These are phyloP conservation scores for Clavulina sp. DNA, from an alignment of 768 basidiomycete species.

Conservation along the genomic window DNA sequence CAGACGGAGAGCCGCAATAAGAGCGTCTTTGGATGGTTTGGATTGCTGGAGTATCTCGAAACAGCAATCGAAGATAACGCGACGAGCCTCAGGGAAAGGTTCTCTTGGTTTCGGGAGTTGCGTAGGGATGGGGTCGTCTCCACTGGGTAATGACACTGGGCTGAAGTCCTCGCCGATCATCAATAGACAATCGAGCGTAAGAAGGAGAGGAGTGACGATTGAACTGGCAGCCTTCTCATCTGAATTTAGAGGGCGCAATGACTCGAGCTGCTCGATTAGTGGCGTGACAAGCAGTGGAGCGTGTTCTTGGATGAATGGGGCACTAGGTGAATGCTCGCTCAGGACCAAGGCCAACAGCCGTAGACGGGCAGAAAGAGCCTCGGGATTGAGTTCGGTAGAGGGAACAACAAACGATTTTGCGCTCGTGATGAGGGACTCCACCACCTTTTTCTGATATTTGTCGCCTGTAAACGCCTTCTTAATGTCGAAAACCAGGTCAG, in stretches of 20 bases:
- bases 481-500: slow-evolving; percentile 78
- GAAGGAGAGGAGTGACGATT: slow-evolving; percentile 52
- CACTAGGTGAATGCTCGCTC: slow-evolving; percentile 49
- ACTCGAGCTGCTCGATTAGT: slow-evolving; percentile 24
- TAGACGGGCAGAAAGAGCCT: slow-evolving; percentile 62
- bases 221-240: slow-evolving; percentile 25
- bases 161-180: slow-evolving; percentile 58
- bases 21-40: slow-evolving; percentile 57
- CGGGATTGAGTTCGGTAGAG: slow-evolving; percentile 26
- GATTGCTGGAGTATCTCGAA: slow-evolving; percentile 48
- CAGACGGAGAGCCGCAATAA: slow-evolving; percentile 64
- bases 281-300: slow-evolving; percentile 13
- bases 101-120: slow-evolving; percentile 31
- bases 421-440: slow-evolving; percentile 60
- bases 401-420: slow-evolving; percentile 47
- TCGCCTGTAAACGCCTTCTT: slow-evolving; percentile 55
- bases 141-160: slow-evolving; percentile 42
- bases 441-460: slow-evolving; percentile 42
- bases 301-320: slow-evolving; percentile 25
- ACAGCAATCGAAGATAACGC: slow-evolving; percentile 58
- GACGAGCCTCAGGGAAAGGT: slow-evolving; percentile 38
- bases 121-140: slow-evolving; percentile 27
- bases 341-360: slow-evolving; percentile 73
- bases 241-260: too few species aligned
- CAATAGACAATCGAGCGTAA: slow-evolving; percentile 73